Percentiles rank a stretch among this genome's conserved stretches.
Conservation (phyloP, 805 yeast species). For the Candida caryicola region DNA sequence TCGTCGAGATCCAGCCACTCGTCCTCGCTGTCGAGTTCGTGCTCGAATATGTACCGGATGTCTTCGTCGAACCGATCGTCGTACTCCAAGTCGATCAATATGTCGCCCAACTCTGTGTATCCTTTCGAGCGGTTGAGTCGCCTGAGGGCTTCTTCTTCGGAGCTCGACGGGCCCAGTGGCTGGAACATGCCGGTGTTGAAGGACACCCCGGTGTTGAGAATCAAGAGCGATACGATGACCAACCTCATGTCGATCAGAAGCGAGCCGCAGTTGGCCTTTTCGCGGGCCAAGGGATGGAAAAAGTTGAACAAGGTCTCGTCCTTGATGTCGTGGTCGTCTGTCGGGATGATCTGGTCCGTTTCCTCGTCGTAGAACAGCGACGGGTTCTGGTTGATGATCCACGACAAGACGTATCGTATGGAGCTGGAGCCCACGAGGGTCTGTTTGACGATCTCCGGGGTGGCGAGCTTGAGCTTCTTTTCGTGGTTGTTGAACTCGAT, state of each 20-base stretch:
- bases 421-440: slow-evolving; percentile 61
- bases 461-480: slow-evolving; percentile 19
- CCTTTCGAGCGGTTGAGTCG: slow-evolving; percentile 20
- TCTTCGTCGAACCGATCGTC: slow-evolving; percentile 72
- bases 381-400: slow-evolving; percentile 51
- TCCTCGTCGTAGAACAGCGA: slow-evolving; percentile 16
- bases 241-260: slow-evolving; percentile 56
- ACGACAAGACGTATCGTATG: slow-evolving; percentile 57
- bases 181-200: slow-evolving; percentile 10
- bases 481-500: slow-evolving; percentile 30
- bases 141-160: slow-evolving; percentile 8
- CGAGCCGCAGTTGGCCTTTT: slow-evolving; percentile 54
- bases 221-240: slow-evolving; percentile 51
- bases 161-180: background rate
- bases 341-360: slow-evolving; percentile 6
- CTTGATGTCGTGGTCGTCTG: slow-evolving; percentile 48
- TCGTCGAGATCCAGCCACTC: slow-evolving; percentile 18
- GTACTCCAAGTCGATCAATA: slow-evolving; percentile 52
- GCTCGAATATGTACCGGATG: slow-evolving; percentile 56
- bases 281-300: slow-evolving; percentile 66
- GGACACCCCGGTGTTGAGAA: slow-evolving; percentile 23
- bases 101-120: slow-evolving; percentile 46
- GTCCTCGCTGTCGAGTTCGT: slow-evolving; percentile 37
- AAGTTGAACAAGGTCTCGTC: slow-evolving; percentile 59
- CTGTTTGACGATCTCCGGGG: slow-evolving; percentile 33